phyloP scores from a whole-genome alignment of 768 basidiomycete genomes.

The Pulveroboletus sp. region DNA sequence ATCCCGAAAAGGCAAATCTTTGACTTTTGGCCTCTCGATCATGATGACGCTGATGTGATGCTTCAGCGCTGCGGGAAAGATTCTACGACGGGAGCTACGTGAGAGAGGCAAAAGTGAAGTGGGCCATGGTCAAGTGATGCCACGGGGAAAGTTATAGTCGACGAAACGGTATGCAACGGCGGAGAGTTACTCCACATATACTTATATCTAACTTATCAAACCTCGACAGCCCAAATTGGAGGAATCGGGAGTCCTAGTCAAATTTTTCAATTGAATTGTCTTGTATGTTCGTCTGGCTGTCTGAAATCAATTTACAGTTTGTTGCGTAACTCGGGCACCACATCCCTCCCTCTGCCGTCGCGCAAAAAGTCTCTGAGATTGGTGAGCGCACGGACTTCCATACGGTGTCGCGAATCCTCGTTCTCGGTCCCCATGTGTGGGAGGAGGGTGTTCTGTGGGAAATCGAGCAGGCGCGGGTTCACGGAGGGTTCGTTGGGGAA shows the following conservation, averaged over 20 bases:
- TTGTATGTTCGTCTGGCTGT: no score
- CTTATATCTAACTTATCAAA: not conserved
- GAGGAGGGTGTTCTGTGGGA: slow-evolving; percentile 79
- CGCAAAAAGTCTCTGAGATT: slow-evolving; percentile 73
- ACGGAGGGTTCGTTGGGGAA: slow-evolving; percentile 82
- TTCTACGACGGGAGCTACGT: slow-evolving; percentile 74
- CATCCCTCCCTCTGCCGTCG: slow-evolving; percentile 60
- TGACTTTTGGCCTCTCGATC: not conserved
- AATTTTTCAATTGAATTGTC: not conserved
- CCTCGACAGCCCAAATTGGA: no score
- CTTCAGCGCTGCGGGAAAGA: slow-evolving; percentile 80
- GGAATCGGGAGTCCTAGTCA: not conserved
- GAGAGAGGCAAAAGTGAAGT: slow-evolving; percentile 60
- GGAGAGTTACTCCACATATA: no score
- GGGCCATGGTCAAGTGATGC: slow-evolving; percentile 22
- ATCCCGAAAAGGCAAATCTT: slow-evolving; percentile 29
- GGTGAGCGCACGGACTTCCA: slow-evolving; percentile 83
- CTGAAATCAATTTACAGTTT: slow-evolving; percentile 13
- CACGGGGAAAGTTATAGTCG: slow-evolving; percentile 18
- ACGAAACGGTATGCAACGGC: not conserved
- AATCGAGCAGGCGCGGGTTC: slow-evolving; percentile 75
- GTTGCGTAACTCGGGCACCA: slow-evolving; percentile 53
- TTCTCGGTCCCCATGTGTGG: slow-evolving; percentile 94
- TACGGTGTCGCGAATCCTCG: slow-evolving; percentile 72
- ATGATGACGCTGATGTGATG: not conserved